A percentile compares a stretch with the other conserved stretches of the same genome.
These are phyloP conservation scores for Aspergillus phoenicis DNA, from an alignment of 2,329 filamentous ascomycete species.

Conservation along the genomic window DNA sequence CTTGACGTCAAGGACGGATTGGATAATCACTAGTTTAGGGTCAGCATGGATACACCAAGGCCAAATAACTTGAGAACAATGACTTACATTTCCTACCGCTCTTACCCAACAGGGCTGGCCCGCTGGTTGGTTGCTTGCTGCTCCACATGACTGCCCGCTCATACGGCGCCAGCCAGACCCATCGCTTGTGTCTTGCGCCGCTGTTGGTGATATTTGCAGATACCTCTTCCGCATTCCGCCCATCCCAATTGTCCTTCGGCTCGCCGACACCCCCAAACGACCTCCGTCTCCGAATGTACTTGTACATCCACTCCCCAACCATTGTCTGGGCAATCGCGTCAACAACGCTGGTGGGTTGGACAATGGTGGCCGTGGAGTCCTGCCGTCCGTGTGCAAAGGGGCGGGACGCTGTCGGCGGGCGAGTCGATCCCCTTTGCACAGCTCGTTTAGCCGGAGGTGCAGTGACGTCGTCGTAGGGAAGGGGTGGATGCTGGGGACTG, in stretches of 20 bases:
- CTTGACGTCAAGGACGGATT: constrained; percentile 95
- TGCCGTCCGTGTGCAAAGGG: constrained; percentile 38
- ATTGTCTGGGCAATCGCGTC: constrained; percentile 97
- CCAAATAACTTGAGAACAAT: constrained; percentile 6
- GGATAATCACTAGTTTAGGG: constrained; percentile 71
- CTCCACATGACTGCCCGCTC: constrained; percentile 97
- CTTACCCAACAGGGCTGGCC: constrained; percentile 87
- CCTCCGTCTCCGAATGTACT: constrained; percentile 64
- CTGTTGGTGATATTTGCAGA: constrained; percentile 67
- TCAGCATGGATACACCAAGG: constrained; percentile 13
- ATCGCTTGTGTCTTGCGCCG: constrained; percentile 82
- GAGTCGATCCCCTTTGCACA: constrained; percentile 24
- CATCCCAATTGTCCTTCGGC: constrained; percentile 49
- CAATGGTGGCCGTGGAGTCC: constrained; percentile 59
- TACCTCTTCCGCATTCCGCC: constrained; percentile 66
- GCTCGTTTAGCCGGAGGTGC: constrained; percentile 42
- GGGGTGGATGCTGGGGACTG: constrained; percentile 70
- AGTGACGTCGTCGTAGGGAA: constrained; percentile 73
- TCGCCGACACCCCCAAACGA: constrained; percentile 80
- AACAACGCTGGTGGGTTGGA: constrained; percentile 77
- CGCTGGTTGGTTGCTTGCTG: constrained; percentile 90
- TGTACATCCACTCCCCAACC: constrained; percentile 75
- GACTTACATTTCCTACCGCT: constrained; percentile 88
- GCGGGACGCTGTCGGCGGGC: constrained; percentile 29
- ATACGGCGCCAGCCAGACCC: constrained; percentile 98